A percentile compares a stretch with the other conserved stretches of the same genome.
These are phyloP conservation scores for Suillus cothurnatus DNA, from an alignment of 768 basidiomycete species.

Conservation along the genomic window DNA sequence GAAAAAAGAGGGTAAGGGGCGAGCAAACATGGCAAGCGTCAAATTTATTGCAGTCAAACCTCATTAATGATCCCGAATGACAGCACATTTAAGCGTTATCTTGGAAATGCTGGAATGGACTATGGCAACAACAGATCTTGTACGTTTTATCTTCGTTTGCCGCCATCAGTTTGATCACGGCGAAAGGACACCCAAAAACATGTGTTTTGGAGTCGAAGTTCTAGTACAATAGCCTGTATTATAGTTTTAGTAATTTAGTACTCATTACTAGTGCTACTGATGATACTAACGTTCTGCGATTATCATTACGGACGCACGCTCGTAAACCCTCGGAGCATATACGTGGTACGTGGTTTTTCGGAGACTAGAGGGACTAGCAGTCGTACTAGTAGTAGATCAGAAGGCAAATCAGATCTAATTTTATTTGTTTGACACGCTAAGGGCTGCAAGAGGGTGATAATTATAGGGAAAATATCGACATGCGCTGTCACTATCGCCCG, in stretches of 20 bases:
- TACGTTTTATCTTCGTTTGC: slow-evolving; percentile 1
- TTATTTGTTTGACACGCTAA: background rate
- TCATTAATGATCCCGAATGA: slow-evolving; percentile 3
- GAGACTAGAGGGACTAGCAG: background rate
- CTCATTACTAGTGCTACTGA: background rate
- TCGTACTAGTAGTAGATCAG: background rate
- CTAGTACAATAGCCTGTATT: background rate
- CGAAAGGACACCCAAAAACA: background rate
- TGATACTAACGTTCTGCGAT: background rate
- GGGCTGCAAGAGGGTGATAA: background rate
- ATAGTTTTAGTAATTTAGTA: background rate
- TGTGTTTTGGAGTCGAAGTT: slow-evolving; percentile 8
- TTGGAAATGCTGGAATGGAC: background rate
- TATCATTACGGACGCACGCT: background rate
- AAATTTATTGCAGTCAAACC: background rate
- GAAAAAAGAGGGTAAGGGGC: slow-evolving; percentile 24
- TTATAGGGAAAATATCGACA: background rate
- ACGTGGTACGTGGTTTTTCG: background rate
- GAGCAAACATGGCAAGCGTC: background rate
- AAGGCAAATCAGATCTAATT: background rate
- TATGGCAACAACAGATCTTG: background rate
- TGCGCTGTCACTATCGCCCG: background rate
- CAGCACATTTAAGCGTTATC: slow-evolving; percentile 4
- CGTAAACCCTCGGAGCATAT: slow-evolving; percentile 2
- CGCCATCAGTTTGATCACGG: background rate